phyloP scores from a whole-genome alignment of 202 grass and related monocot genomes.

The Dendrocalamus latiflorus region DNA sequence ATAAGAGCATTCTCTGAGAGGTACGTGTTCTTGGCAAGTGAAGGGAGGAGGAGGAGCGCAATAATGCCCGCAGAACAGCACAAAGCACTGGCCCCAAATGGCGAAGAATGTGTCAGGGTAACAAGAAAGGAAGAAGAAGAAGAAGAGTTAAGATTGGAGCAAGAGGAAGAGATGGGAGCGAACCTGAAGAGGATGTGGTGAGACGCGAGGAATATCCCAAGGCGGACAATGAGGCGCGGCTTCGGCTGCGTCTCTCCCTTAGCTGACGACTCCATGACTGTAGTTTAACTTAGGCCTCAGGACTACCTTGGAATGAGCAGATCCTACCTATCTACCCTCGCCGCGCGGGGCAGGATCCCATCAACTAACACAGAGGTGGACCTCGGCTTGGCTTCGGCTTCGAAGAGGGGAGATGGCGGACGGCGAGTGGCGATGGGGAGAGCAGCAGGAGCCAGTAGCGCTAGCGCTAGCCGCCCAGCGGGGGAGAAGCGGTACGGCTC shows the following conservation, averaged over 20 bases:
- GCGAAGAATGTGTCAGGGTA: constrained; percentile 5
- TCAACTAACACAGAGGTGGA: background rate
- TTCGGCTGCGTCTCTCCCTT: constrained; percentile 34
- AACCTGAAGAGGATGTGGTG: constrained; percentile 85
- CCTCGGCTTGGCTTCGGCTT: background rate
- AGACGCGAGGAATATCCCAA: constrained; percentile 68
- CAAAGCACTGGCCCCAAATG: constrained; percentile 38
- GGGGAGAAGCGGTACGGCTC: background rate
- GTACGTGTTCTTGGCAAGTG: constrained; percentile 88
- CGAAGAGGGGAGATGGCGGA: background rate
- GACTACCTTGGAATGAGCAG: background rate
- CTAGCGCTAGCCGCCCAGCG: background rate
- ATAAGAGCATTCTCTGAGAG: constrained; percentile 95
- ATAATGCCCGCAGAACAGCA: constrained; percentile 62
- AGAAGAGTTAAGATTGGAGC: constrained; percentile 4
- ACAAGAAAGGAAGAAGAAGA: background rate
- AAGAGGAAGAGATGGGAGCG: background rate
- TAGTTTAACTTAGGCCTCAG: background rate
- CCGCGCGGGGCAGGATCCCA: background rate
- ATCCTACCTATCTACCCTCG: background rate
- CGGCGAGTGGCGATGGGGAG: background rate
- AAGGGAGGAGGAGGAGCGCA: constrained; percentile 61
- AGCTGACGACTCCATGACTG: constrained; percentile 15
- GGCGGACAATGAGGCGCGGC: constrained; percentile 80
- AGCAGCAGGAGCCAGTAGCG: background rate